A percentile compares a stretch with the other conserved stretches of the same genome.
Conservation (phyloP, 2,329 filamentous ascomycete species). For the Arthroderma sp. region DNA sequence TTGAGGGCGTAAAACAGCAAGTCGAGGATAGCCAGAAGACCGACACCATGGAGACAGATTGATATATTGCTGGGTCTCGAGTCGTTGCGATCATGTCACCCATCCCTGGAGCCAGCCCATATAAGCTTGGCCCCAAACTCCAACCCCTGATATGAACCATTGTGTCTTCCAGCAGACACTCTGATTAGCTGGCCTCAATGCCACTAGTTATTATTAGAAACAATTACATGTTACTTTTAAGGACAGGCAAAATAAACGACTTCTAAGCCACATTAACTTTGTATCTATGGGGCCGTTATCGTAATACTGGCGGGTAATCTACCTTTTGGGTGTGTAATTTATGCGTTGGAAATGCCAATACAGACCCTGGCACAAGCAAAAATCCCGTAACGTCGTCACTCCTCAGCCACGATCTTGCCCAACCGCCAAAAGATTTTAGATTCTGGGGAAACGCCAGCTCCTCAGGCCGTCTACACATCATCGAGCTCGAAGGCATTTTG, state of each 20-base stretch:
- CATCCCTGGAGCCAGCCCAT: background rate
- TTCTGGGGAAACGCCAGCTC: background rate
- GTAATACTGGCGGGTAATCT: background rate
- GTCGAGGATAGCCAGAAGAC: constrained; percentile 34
- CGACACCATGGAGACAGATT: constrained; percentile 36
- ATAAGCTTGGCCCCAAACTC: background rate
- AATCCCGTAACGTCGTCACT: background rate
- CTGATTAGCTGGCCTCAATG: background rate
- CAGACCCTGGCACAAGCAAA: background rate
- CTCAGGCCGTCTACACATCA: background rate
- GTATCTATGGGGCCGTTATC: background rate
- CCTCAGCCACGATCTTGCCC: constrained; percentile 1
- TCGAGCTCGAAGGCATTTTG: background rate
- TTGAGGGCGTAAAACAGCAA: constrained; percentile 73
- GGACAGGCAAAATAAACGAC: background rate
- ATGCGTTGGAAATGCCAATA: background rate
- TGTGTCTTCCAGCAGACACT: background rate
- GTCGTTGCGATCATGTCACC: background rate
- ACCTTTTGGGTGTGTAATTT: background rate
- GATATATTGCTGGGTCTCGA: background rate
- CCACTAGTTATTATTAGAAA: constrained; percentile 1
- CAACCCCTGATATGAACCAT: background rate
- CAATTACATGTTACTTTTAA: background rate
- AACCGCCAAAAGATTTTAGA: background rate
- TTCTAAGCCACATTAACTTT: background rate